Evolutionary conservation across 1,139 yeast genomes (phyloP).

Genomic region (Scheffersomyces cryptocercus): DNA sequence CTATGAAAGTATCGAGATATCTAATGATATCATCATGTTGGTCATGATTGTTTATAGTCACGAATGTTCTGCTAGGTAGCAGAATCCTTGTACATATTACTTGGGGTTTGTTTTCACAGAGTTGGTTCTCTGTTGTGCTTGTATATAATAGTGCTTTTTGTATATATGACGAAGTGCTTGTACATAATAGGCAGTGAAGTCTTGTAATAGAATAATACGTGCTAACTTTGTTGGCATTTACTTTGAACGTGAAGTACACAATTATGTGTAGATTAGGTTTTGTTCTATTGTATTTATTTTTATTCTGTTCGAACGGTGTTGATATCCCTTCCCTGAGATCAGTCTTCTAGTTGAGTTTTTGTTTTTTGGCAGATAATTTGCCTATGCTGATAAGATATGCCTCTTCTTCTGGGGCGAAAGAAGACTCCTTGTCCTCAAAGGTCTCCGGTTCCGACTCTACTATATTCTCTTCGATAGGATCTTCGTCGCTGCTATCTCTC

Average conservation of each 20-base stretch:
- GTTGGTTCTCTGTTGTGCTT: background rate
- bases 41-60: too few relatives aligned
- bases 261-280: too few relatives aligned
- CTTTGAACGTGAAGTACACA: too few relatives aligned
- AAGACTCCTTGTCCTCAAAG: slow-evolving; percentile 2
- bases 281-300: too few relatives aligned
- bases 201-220: background rate
- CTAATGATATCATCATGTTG: background rate
- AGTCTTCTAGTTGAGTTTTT: background rate
- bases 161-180: background rate
- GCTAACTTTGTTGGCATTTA: too few relatives aligned
- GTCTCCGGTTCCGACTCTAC: background rate
- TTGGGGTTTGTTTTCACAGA: background rate
- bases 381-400: slow-evolving; percentile 3
- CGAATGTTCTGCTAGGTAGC: too few relatives aligned
- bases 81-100: background rate
- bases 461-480: slow-evolving; percentile 1
- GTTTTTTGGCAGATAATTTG: slow-evolving; percentile 4
- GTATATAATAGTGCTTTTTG: background rate
- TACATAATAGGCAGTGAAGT: background rate
- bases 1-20: slow-evolving; percentile 3
- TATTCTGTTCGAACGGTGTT: too few relatives aligned
- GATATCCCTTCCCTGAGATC: background rate
- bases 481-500: slow-evolving; percentile 4
- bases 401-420: slow-evolving; percentile 15